Percentiles rank a stretch among this genome's conserved stretches.
Conservation (phyloP, 2,329 filamentous ascomycete genomes). For the Xylaria sp. region DNA sequence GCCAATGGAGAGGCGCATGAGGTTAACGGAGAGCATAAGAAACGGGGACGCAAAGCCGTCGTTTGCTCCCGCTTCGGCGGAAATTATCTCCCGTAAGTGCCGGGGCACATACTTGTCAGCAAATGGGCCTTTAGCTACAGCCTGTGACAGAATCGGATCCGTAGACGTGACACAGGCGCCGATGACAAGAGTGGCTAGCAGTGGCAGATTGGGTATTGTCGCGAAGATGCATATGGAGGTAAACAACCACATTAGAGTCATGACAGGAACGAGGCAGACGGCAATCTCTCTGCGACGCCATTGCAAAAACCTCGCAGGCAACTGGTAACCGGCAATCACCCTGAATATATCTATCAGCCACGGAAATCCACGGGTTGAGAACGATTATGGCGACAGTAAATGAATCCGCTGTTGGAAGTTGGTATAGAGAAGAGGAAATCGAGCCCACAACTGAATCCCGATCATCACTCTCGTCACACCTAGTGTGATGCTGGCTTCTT, state of each 20-base stretch:
- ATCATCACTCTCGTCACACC: conserved; percentile 69
- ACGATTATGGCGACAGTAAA: background rate
- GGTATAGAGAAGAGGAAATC: background rate
- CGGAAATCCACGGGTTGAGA: background rate
- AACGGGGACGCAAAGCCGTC: conserved; percentile 72
- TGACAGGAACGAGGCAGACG: conserved; percentile 66
- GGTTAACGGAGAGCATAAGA: conserved; percentile 66
- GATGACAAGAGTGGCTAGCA: conserved; percentile 66
- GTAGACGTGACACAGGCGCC: conserved; percentile 70
- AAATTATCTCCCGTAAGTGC: conserved; percentile 68
- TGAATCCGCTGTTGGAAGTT: background rate
- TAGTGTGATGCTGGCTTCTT: conserved; percentile 55
- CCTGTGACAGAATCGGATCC: conserved; percentile 70
- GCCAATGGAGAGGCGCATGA: conserved; percentile 64
- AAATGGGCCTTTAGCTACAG: conserved; percentile 70
- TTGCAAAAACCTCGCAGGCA: conserved; percentile 65
- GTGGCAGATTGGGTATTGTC: conserved; percentile 63
- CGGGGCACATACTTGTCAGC: conserved; percentile 69
- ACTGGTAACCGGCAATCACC: conserved; percentile 69
- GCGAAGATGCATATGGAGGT: conserved; percentile 66
- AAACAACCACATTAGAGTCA: conserved; percentile 70
- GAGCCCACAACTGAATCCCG: conserved; percentile 63
- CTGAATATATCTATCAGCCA: conserved; percentile 31
- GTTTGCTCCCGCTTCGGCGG: conserved; percentile 69
- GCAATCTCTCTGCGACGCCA: conserved; percentile 63